phyloP scores from a whole-genome alignment of 768 basidiomycete genomes.

The Daedaleopsis nitida region DNA sequence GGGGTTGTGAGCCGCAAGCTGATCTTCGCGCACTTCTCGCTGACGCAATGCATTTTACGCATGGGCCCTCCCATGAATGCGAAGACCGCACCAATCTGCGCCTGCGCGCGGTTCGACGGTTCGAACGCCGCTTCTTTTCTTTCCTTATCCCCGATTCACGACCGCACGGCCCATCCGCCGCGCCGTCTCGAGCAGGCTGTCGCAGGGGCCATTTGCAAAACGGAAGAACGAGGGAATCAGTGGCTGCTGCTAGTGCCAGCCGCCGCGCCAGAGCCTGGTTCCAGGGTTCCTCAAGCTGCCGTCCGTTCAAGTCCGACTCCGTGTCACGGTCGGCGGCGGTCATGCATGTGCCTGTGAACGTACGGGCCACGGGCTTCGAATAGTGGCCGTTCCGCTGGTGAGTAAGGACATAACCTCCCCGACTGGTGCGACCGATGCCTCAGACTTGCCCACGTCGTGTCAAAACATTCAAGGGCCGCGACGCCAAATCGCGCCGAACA shows the following conservation, averaged over 20 bases:
- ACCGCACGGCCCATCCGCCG: background rate
- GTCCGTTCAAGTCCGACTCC: no score
- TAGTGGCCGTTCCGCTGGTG: no score
- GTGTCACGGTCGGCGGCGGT: no score
- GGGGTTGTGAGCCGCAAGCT: slow-evolving; percentile 5
- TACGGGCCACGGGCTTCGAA: no score
- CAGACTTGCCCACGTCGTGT: background rate
- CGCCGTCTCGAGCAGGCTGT: background rate
- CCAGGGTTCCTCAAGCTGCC: no score
- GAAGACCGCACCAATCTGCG: slow-evolving; percentile 6
- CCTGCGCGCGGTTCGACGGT: background rate
- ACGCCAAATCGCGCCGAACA: background rate
- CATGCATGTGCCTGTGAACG: no score
- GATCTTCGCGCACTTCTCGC: slow-evolving; percentile 18
- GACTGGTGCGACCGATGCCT: background rate
- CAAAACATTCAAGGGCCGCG: background rate
- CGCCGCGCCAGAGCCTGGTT: background rate
- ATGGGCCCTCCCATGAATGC: background rate
- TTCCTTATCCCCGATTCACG: background rate
- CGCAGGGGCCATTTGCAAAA: background rate
- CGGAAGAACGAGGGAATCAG: no score
- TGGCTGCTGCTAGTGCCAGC: background rate
- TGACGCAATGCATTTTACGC: slow-evolving; percentile 13
- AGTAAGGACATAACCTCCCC: background rate
- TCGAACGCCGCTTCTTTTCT: background rate